Percentiles rank a stretch among this genome's conserved stretches.
phyloP scores from a whole-genome alignment of 352 stramenopile species.

The Pythium aquatile region DNA sequence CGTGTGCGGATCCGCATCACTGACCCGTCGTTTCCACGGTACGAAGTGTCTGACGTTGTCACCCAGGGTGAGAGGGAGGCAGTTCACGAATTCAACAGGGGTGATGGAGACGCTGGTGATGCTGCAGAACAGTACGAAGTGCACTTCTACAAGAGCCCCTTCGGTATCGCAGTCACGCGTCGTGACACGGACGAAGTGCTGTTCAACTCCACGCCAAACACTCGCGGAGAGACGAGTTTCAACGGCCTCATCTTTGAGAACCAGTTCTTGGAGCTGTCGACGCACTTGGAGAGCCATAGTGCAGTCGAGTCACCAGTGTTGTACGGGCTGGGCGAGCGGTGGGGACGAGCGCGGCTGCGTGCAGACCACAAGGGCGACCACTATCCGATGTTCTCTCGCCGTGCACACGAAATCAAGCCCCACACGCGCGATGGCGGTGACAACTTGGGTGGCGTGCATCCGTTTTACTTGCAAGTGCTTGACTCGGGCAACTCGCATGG shows the following conservation, averaged over 20 bases:
- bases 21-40: conserved; percentile 66
- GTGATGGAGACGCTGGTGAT: neutral
- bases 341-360: conserved; percentile 39
- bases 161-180: conserved; percentile 68
- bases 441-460: conserved; percentile 81
- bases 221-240: conserved; percentile 39
- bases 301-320: conserved; percentile 32
- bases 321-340: conserved; percentile 76
- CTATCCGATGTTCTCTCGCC: conserved; percentile 63
- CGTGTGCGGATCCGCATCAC: conserved; percentile 79
- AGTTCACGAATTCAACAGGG: conserved; percentile 4
- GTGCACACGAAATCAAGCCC: neutral
- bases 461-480: conserved; percentile 68
- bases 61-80: neutral
- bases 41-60: conserved; percentile 53
- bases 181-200: conserved; percentile 55
- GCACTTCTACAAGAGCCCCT: conserved; percentile 63
- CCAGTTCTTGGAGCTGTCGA: conserved; percentile 87
- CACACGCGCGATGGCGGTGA: conserved; percentile 45
- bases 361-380: conserved; percentile 49
- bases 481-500: conserved; percentile 55
- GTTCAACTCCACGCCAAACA: conserved; percentile 81
- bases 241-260: conserved; percentile 81
- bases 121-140: conserved; percentile 39
- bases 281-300: conserved; percentile 38